Evolutionary conservation across 331 rosid species (phyloP), one percentile per base, ranked within the genome.

Genomic region (Spiraea crenata): DNA sequence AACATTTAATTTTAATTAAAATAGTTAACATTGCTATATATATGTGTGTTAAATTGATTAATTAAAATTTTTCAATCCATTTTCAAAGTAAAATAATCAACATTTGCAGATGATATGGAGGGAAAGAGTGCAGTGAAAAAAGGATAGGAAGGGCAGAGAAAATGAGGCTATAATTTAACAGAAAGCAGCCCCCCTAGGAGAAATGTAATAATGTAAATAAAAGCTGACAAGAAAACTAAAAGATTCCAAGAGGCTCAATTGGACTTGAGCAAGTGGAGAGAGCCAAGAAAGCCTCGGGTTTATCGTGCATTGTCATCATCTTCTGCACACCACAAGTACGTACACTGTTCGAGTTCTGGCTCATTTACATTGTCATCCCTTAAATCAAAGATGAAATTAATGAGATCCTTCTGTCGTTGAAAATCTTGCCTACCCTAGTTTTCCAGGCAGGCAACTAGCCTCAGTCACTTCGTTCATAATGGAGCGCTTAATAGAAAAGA

Each of bases 261-360:
- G 60, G 45, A 17, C 37, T 70, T 44, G 66, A 61, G 74, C 71
- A 17, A 35, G 75, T 44, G 66, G 31, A 25, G 31, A 25, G 1
- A 25, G 31, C 31, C 31, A 25, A 25, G 31, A 25, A 56, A 48
- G 67, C 76, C 76, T 76, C 65, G 76, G 72, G 62, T 57, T 63
- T 76, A 19, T 48, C 65, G 11, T n/a, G 17, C 55, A 5, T 7
- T 76, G 76, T 63, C 76, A 70, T 76, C 65, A 70, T 14, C 39
- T 70, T 61, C 67, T 44, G 38, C 61, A 48, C 46, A 76, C 40
- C 61, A 60, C 69, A 65, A 35, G 34, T 17, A 16, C 80, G 41
- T 59, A 25, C 69, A 67, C 52, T 44, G 20, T 44, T 60, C 38
- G 46, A 41, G 74, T 61, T 50, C 47, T 73, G 64, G 31, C 31